Evolutionary conservation across 768 basidiomycete species (phyloP), one percentile per base, ranked within the genome.

Genomic region (Hemileccinum rubropunctum): DNA sequence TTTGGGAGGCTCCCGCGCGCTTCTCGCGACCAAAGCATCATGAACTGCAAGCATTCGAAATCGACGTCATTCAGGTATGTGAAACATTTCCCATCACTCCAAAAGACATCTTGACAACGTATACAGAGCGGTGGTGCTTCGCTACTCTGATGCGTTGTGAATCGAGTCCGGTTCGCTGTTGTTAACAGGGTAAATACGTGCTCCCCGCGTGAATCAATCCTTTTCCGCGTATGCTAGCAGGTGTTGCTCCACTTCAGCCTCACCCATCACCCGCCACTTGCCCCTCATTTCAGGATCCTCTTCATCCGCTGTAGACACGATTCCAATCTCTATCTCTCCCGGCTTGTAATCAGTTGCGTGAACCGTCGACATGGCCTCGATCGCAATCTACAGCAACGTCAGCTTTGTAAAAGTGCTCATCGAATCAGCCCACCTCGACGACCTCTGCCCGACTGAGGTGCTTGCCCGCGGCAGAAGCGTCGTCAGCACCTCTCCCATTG

Each of bases 311-410:
- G 77, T 77, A 23, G 92, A 95, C 18, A 91, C 87, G 46, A 98
- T 88, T 0, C 93, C 95, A 57, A 99, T 91, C 69, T 99, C 97
- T 61, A 98, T 90, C 70, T 98, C 97, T 10, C 83, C 84, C 0
- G 91, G 76, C 70, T 98, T 99, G 75, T 93, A 97, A 66, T 99
- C 97, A 2, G 94, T 97, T 34, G 92, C 85, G 61, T 95, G 90
- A 21, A 98, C 93, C 0, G 83, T 88, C 40, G 92, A 95, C 77
- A 98, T 90, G 12, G 86, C 84, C 68, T 98, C 95, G 47, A 98
- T 95, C 0, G 93, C 95, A 72, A 95, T 81, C 92, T 95, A 57
- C 23, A 47, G 28, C 3, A 34, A 21, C 12, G 32, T 56, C 45
- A 58, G 47, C 28, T 51, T 45, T 9, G 11, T n/a, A 26, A 3